Evolutionary conservation across 2,329 filamentous ascomycete species (phyloP).

Genomic region (Myriosclerotinia curreyana): DNA sequence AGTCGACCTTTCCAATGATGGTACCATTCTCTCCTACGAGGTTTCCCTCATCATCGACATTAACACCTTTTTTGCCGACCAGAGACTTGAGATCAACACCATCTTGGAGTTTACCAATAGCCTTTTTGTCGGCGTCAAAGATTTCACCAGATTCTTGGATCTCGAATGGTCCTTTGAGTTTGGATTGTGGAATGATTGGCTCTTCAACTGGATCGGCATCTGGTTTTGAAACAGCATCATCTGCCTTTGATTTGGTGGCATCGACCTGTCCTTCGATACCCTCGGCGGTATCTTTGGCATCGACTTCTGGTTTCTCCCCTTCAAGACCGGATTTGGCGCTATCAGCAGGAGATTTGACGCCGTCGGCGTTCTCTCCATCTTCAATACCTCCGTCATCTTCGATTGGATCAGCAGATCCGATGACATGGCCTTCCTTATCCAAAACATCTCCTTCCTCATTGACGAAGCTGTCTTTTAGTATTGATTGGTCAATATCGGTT

Average conservation of each 20-base stretch:
- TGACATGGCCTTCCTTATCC: conserved; percentile 51
- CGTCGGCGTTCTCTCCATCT: conserved; percentile 24
- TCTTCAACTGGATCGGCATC: conserved; percentile 11
- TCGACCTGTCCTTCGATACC: neutral
- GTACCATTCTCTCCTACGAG: conserved; percentile 58
- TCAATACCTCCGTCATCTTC: neutral
- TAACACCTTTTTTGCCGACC: conserved; percentile 42
- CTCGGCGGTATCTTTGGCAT: neutral
- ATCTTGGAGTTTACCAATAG: conserved; percentile 20
- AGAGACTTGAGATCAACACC: conserved; percentile 13
- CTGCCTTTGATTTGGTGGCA: neutral
- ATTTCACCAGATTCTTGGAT: conserved; percentile 20
- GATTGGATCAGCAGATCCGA: conserved; percentile 38
- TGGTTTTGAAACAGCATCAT: conserved; percentile 40
- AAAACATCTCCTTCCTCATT: conserved; percentile 51
- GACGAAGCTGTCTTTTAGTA: conserved; percentile 42
- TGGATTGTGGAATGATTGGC: conserved; percentile 14
- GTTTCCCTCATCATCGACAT: conserved; percentile 58
- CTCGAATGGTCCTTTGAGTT: conserved; percentile 20
- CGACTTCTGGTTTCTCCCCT: conserved; percentile 40
- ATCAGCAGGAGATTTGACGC: conserved; percentile 19
- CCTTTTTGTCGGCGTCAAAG: conserved; percentile 15
- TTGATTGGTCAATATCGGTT: conserved; percentile 52
- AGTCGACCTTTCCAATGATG: conserved; percentile 53
- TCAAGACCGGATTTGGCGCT: conserved; percentile 22